Evolutionary conservation across 140 eudicot species (phyloP), one percentile per base, ranked within the genome.

Genomic region (Ambrosia hybrid): DNA sequence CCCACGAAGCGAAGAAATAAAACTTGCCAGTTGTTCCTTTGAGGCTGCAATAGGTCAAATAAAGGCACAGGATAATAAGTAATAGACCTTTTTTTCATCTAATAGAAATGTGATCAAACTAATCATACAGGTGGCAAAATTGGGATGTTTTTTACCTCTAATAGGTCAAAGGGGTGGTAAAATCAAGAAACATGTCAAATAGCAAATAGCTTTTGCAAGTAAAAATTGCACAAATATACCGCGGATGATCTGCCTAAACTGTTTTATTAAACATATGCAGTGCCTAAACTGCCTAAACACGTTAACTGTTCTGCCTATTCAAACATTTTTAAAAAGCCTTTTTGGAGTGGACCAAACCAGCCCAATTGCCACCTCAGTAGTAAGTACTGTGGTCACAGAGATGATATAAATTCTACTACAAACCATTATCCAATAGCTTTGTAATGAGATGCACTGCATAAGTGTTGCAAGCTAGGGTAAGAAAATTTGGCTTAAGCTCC

Each of bases 361-460:
- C 30, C 51, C 51, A 39, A 37, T 63, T 38, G 51, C 34, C 34
- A 39, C 51, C 7, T 63, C 33, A 62, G 30, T 36, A 62, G 4
- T 4, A 45, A 57, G 41, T 58, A 17, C 3, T 38, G 38, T 36
- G 55, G 17, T 46, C 12, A 45, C 12, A 48, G 12, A 67, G 10
- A 57, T 45, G 4, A n/a, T 56, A 2, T 60, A 11, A 43, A 51
- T 57, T 73, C 26, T 59, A 17, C 59, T 73, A 59, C 81, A 43
- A 83, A 90, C 97, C 99, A 68, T 80, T 86, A 75, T 94, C 99
- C 67, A 94, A 74, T 95, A 90, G 57, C 83, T 94, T 94, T 10
- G 92, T 94, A 56, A 94, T 86, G 65, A 94, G 90, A 83, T 86
- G 97, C 15, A 94, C 90, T 17, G 99, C 96, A 48, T 90, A 94